These are phyloP conservation scores for Sarcodon sp. DNA, from an alignment of 768 basidiomycete genomes.

Conservation along the genomic window DNA sequence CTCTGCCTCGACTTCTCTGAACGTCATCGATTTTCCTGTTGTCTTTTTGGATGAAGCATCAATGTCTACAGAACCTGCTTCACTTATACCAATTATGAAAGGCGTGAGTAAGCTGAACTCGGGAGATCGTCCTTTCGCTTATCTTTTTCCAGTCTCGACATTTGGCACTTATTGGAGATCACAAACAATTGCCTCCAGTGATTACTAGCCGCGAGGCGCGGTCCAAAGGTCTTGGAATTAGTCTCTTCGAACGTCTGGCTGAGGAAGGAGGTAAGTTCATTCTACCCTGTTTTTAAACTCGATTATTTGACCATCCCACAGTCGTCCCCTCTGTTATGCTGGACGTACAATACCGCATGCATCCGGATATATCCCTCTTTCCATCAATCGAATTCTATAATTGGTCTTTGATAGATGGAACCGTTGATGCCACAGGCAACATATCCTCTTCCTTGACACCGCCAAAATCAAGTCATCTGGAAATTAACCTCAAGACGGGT, in stretches of 20 bases:
- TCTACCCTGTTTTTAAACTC: not conserved
- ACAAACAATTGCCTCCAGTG: slow-evolving; percentile 89
- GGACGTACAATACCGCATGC: slow-evolving; percentile 94
- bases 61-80: slow-evolving; percentile 92
- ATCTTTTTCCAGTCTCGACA: slow-evolving; percentile 48
- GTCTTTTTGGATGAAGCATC: slow-evolving; percentile 94
- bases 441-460: slow-evolving; percentile 41
- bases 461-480: slow-evolving; percentile 44
- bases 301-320: slow-evolving; percentile 13
- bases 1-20: slow-evolving; percentile 50
- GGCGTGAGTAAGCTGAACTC: slow-evolving; percentile 44
- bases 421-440: slow-evolving; percentile 37
- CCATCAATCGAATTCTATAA: slow-evolving; percentile 80
- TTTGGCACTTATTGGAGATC: slow-evolving; percentile 88
- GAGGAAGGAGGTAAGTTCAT: slow-evolving; percentile 56
- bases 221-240: slow-evolving; percentile 58
- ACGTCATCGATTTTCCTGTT: slow-evolving; percentile 77
- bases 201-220: slow-evolving; percentile 70
- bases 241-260: slow-evolving; percentile 85
- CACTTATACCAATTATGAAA: slow-evolving; percentile 87
- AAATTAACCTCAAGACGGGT: slow-evolving; percentile 21
- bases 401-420: slow-evolving; percentile 59
- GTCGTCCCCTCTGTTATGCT: slow-evolving; percentile 87
- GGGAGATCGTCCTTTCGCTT: slow-evolving; percentile 5
- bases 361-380: slow-evolving; percentile 80